Evolutionary conservation across 345 rosid species (phyloP), one percentile per base, ranked within the genome.

Genomic region (Lagerstroemia speciosa): DNA sequence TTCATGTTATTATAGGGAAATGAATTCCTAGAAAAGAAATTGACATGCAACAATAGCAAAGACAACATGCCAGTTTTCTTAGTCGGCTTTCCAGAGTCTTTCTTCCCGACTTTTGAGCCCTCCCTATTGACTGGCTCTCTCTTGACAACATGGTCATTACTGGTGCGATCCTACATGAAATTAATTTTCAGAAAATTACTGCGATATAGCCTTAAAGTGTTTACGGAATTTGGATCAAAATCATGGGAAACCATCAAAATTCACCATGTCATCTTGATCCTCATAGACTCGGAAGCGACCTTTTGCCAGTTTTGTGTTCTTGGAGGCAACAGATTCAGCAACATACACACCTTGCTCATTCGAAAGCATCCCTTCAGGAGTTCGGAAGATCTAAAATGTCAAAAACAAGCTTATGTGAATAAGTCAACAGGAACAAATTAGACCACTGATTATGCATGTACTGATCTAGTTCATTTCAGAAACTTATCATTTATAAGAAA

Each of bases 331-430:
- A 67, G 91, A 76, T 67, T 91, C 92, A 50, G 97, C 87, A 79
- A 94, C 82, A 84, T 91, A 94, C 60, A 94, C 78, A 72, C 96
- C 97, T 83, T 71, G 88, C 78, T 94, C 97, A 73, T 77, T 88
- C 52, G 89, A 88, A 70, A 94, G 96, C 79, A 84, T 83, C 73
- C 97, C 96, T 74, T 88, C 99, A 69, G 99, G 96, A 50, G 97
- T 91, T 62, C 62, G 82, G 68, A 89, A 94, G 75, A 94, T 83
- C 97, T 94, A 80, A 66, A 78, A 61, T 46, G 71, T 58, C 36
- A 74, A 31, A 62, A 52, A 46, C 60, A 43, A 65, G 20, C 31
- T 3, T 37, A 34, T 65, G 52, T 12, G 33, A 38, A 9, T 37
- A 38, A 65, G 16, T n/a, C n/a, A 20, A 38, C 11, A 22, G 50